Conservation (phyloP, 192 early-diverging fungal genomes). For the Coemansia sp. region DNA sequence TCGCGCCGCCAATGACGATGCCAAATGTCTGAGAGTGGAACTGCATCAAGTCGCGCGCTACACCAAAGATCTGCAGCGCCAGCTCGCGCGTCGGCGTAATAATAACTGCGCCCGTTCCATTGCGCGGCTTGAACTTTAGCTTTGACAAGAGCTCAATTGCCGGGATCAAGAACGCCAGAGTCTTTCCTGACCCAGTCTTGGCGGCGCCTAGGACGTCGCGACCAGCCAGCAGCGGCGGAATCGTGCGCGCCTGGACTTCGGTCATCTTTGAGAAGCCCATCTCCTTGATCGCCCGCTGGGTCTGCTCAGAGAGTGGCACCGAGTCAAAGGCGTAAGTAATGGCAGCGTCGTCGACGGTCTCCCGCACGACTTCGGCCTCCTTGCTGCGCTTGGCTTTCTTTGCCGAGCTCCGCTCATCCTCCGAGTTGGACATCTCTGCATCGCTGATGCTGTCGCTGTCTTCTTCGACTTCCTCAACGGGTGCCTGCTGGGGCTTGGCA, state of each 20-base stretch:
- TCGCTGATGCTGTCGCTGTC: conserved; percentile 13
- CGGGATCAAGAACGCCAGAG: conserved; percentile 89
- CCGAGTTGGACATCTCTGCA: conserved; percentile 1
- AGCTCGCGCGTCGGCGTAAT: conserved; percentile 99
- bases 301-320: conserved; percentile 79
- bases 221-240: conserved; percentile 88
- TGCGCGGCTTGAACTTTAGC: conserved; percentile 96
- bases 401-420: neutral
- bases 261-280: conserved; percentile 92
- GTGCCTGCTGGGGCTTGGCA: conserved; percentile 6
- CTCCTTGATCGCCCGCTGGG: conserved; percentile 82
- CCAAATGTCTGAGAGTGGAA: conserved; percentile 98
- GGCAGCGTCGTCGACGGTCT: conserved; percentile 3
- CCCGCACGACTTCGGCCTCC: conserved; percentile 2
- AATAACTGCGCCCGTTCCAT: conserved; percentile 93
- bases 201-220: conserved; percentile 98
- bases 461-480: conserved; percentile 4
- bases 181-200: conserved; percentile 97
- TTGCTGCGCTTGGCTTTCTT: conserved; percentile 10
- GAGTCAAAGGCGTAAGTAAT: conserved; percentile 68
- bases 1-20: conserved; percentile 98
- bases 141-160: conserved; percentile 88
- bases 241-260: conserved; percentile 89
- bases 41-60: conserved; percentile 93
- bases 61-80: conserved; percentile 98